Evolutionary conservation across 495 filamentous ascomycete species (phyloP).

Genomic region (Cryomyces minteri): DNA sequence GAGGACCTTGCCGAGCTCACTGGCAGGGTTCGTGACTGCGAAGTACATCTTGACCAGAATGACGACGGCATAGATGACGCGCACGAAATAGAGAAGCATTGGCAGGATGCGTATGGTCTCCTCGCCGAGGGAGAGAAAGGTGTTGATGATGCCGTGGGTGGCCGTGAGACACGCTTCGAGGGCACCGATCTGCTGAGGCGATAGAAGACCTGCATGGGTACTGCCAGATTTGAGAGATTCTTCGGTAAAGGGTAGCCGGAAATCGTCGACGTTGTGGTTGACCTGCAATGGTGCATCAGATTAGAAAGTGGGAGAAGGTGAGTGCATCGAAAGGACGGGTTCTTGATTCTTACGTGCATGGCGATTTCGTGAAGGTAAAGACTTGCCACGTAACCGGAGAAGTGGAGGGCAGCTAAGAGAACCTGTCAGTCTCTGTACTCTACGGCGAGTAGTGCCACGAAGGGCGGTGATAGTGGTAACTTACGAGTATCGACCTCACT

Average conservation of each 20-base stretch:
- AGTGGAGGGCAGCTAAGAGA: constrained; percentile 30
- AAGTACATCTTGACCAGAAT: constrained; percentile 79
- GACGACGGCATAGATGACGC: constrained; percentile 67
- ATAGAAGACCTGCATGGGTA: constrained; percentile 23
- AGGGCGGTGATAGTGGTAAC: constrained; percentile 5
- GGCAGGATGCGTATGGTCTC: constrained; percentile 49
- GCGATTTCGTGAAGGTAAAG: constrained; percentile 81
- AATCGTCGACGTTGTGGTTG: constrained; percentile 47
- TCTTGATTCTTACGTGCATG: constrained; percentile 28
- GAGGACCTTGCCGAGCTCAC: constrained; percentile 59
- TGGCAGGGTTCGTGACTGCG: constrained; percentile 45
- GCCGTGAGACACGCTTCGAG: constrained; percentile 51
- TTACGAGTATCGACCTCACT: constrained; percentile 27
- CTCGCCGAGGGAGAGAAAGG: constrained; percentile 41
- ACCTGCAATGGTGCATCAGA: constrained; percentile 7
- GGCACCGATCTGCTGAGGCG: constrained; percentile 37
- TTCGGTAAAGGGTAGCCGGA: constrained; percentile 29
- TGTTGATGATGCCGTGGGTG: constrained; percentile 57
- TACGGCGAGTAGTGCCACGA: not conserved
- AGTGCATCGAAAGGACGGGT: too few relatives aligned
- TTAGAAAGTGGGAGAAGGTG: too few relatives aligned
- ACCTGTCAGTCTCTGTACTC: constrained; percentile 1
- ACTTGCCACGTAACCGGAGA: constrained; percentile 45
- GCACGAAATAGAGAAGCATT: constrained; percentile 59
- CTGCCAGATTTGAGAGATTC: constrained; percentile 25